Evolutionary conservation across 2,329 filamentous ascomycete genomes (phyloP).

Genomic region (Chaetothyriales sp.): DNA sequence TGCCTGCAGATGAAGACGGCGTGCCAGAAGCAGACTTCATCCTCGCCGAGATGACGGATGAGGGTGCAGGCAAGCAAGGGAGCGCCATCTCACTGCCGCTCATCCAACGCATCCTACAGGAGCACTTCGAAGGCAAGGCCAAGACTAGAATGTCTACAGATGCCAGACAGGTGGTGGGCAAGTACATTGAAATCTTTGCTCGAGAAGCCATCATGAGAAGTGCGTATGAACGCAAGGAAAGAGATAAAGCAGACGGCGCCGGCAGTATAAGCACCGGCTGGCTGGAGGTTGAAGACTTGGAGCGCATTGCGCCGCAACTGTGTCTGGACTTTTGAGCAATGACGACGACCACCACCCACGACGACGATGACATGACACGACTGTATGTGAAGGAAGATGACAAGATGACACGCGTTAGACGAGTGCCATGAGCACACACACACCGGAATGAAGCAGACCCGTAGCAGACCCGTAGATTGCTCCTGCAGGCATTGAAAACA

Average conservation of each 20-base stretch:
- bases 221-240: conserved; percentile 48
- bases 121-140: conserved; percentile 56
- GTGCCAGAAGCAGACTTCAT: conserved; percentile 32
- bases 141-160: conserved; percentile 60
- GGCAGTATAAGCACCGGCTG: conserved; percentile 19
- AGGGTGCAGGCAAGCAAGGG: neutral
- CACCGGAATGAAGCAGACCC: too few species aligned
- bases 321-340: conserved; percentile 59
- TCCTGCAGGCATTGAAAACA: neutral
- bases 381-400: neutral
- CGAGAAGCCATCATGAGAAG: conserved; percentile 73
- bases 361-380: neutral
- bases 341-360: neutral
- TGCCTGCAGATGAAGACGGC: conserved; percentile 2
- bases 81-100: conserved; percentile 54
- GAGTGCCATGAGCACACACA: neutral
- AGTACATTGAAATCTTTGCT: conserved; percentile 85
- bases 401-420: neutral
- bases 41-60: conserved; percentile 29
- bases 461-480: neutral
- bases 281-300: conserved; percentile 67
- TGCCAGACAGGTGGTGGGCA: conserved; percentile 60
- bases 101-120: conserved; percentile 60
- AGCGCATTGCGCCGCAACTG: conserved; percentile 73
- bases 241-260: conserved; percentile 18